These are phyloP conservation scores for Lycium ferocissimum DNA, from an alignment of 257 asterid genomes.

Conservation along the genomic window DNA sequence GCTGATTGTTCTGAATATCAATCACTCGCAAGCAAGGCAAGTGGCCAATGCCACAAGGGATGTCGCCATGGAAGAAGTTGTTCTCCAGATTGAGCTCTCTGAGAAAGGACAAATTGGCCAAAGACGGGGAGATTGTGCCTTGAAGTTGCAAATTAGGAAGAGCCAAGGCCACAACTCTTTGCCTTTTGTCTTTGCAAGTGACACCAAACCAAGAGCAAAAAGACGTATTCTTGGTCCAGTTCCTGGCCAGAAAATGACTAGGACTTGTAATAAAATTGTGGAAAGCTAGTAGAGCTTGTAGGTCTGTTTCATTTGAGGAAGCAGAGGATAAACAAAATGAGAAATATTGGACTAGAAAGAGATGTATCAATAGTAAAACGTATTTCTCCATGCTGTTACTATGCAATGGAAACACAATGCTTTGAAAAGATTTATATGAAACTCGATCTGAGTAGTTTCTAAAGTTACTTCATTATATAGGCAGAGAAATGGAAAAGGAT, in stretches of 20 bases:
- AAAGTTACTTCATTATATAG: not conserved
- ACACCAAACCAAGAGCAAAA: constrained; percentile 42
- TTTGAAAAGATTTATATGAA: not conserved
- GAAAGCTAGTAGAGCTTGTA: constrained; percentile 39
- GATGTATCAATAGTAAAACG: constrained; percentile 10
- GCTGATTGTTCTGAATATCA: constrained; percentile 26
- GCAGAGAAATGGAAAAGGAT: too few relatives aligned
- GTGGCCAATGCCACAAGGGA: constrained; percentile 18
- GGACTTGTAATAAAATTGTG: constrained; percentile 36
- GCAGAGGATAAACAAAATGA: constrained; percentile 26
- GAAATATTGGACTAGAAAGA: not conserved
- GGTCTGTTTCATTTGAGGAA: constrained; percentile 35
- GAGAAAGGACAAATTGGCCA: constrained; percentile 49
- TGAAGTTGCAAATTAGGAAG: constrained; percentile 39
- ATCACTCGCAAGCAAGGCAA: constrained; percentile 20
- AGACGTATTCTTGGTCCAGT: constrained; percentile 36
- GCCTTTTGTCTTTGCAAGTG: not conserved
- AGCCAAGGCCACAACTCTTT: constrained; percentile 36
- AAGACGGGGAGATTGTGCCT: constrained; percentile 37
- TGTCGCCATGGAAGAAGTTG: constrained; percentile 31
- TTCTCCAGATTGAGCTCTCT: constrained; percentile 32
- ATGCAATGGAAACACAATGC: not conserved
- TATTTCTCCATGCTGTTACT: not conserved
- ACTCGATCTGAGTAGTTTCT: not conserved
- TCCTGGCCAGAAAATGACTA: constrained; percentile 22